Conservation (phyloP, 192 early-diverging fungal genomes). For the Backusella parvicylindrica region DNA sequence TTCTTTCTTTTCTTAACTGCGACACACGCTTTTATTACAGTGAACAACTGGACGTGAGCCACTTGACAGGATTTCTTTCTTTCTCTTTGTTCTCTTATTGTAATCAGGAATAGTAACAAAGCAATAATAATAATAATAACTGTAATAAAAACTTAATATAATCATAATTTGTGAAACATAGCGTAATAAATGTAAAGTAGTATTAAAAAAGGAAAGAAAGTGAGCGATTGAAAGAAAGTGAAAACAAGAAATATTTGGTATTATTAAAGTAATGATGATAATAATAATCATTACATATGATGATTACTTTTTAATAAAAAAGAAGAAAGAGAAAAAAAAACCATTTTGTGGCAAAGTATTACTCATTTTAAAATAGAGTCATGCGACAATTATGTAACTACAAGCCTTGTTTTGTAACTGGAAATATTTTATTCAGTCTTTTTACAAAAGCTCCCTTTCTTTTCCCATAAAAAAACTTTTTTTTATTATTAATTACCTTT, state of each 20-base stretch:
- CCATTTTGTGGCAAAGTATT: not conserved
- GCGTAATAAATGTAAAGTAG: not conserved
- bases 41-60: not conserved
- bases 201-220: not conserved
- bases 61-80: not conserved
- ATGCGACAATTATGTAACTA: constrained; percentile 1
- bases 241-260: too few species aligned
- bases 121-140: not conserved
- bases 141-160: not conserved
- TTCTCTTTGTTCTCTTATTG: not conserved
- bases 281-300: not conserved
- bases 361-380: constrained; percentile 1
- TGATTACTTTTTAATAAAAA: not conserved
- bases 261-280: not conserved
- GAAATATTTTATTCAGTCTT: not conserved
- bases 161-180: not conserved
- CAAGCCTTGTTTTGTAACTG: not conserved
- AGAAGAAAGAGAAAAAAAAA: not conserved
- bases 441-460: constrained; percentile 1
- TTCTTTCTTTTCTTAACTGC: not conserved
- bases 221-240: not conserved
- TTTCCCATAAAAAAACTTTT: not conserved
- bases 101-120: not conserved
- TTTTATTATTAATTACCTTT: not conserved
- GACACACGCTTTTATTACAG: not conserved